Conservation (phyloP, 495 filamentous ascomycete genomes). For the Hypoxylon trugodes region DNA sequence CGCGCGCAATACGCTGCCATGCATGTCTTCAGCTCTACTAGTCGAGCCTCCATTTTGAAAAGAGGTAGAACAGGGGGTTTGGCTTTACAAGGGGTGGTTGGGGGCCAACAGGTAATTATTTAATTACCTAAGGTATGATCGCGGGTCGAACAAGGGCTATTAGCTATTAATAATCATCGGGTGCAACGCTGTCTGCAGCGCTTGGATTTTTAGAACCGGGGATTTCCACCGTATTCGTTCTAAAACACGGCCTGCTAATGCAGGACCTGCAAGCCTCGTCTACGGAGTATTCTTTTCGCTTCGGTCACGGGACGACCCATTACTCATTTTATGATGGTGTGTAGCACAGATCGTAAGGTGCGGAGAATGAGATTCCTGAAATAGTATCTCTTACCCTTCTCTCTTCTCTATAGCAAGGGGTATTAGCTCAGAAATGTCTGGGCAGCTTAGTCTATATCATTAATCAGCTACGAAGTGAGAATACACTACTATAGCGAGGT, state of each 20-base stretch:
- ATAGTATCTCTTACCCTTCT: too few species aligned
- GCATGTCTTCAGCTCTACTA: not conserved
- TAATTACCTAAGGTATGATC: not conserved
- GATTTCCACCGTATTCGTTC: constrained; percentile 17
- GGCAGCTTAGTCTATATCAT: not conserved
- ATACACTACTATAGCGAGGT: not conserved
- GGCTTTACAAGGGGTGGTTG: not conserved
- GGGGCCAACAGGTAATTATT: too few species aligned
- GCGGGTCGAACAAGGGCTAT: not conserved
- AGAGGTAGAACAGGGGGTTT: not conserved
- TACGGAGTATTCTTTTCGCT: not conserved
- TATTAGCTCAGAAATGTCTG: not conserved
- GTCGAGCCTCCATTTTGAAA: constrained; percentile 1
- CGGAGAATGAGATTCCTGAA: too few species aligned
- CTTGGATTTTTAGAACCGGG: constrained; percentile 9
- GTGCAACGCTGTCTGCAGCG: constrained; percentile 5
- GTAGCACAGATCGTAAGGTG: too few species aligned
- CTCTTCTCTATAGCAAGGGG: not conserved
- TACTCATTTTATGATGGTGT: not conserved
- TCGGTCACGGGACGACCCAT: not conserved
- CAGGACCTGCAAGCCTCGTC: constrained; percentile 2
- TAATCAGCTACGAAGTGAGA: constrained; percentile 11
- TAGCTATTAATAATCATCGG: constrained; percentile 22
- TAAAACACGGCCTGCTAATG: constrained; percentile 2
- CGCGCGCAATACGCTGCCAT: not conserved